These are phyloP conservation scores for Mycena vitilis DNA, from an alignment of 768 basidiomycete genomes.

Conservation along the genomic window DNA sequence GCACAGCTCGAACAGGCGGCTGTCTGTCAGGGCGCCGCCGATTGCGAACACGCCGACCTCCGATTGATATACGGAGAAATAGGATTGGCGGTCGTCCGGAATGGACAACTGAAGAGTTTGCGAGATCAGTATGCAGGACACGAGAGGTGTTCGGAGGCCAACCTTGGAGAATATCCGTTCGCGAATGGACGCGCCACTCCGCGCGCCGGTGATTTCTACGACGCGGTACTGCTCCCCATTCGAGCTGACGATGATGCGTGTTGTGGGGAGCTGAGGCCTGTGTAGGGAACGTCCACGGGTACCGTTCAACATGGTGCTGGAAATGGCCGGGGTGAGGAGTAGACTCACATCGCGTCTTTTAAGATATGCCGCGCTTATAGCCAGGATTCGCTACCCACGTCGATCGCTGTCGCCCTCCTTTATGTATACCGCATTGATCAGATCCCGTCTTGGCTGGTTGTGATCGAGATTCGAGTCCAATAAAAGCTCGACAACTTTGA, in stretches of 20 bases:
- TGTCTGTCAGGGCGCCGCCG: constrained; percentile 54
- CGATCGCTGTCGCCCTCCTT: constrained; percentile 26
- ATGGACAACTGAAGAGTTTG: constrained; percentile 51
- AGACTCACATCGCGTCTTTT: constrained; percentile 28
- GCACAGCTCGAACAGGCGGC: constrained; percentile 54
- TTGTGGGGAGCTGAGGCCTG: constrained; percentile 48
- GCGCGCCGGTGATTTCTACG: constrained; percentile 60
- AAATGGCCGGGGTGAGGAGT: not conserved
- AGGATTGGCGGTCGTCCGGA: constrained; percentile 51
- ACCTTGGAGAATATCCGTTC: constrained; percentile 59
- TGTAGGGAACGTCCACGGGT: not conserved
- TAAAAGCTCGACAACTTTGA: constrained; percentile 30
- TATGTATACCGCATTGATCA: constrained; percentile 28
- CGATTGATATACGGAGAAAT: constrained; percentile 60
- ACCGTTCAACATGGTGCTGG: constrained; percentile 19
- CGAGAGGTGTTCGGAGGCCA: constrained; percentile 5
- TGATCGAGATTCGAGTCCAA: constrained; percentile 22
- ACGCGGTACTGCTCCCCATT: constrained; percentile 63
- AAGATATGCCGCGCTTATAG: constrained; percentile 11
- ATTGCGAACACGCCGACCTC: constrained; percentile 60
- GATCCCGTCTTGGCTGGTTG: constrained; percentile 6
- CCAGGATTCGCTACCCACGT: constrained; percentile 5
- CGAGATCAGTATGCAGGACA: constrained; percentile 1
- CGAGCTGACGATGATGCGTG: constrained; percentile 61
- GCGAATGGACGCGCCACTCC: constrained; percentile 57